These are phyloP conservation scores for Suillus discolor DNA, from an alignment of 768 basidiomycete species.

Conservation along the genomic window DNA sequence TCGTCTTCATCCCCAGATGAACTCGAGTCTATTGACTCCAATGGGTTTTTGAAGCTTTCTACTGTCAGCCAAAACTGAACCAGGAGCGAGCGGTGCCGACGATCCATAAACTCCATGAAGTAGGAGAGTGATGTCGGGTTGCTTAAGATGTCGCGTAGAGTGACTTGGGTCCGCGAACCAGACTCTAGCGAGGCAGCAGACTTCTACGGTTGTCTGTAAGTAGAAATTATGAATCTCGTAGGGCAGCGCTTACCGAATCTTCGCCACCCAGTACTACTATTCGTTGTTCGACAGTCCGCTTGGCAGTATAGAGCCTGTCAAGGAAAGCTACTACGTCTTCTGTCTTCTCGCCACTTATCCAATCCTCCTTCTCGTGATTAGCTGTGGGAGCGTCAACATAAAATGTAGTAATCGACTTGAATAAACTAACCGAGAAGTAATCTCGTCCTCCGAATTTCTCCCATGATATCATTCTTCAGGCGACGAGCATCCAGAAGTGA, in stretches of 20 bases:
- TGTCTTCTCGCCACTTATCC: conserved; percentile 84
- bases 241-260: conserved; percentile 49
- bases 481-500: conserved; percentile 88
- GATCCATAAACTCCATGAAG: conserved; percentile 99
- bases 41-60: conserved; percentile 96
- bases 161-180: conserved; percentile 48
- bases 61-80: conserved; percentile 98
- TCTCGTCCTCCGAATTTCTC: conserved; percentile 87
- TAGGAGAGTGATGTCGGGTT: conserved; percentile 92
- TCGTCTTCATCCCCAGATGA: conserved; percentile 62
- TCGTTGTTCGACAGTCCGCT: conserved; percentile 82
- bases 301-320: conserved; percentile 87
- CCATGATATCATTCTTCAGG: conserved; percentile 87
- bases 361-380: conserved; percentile 85
- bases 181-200: conserved; percentile 46
- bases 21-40: conserved; percentile 74
- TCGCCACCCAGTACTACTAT: conserved; percentile 79
- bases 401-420: background rate
- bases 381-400: conserved; percentile 42
- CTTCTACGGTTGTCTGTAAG: conserved; percentile 23
- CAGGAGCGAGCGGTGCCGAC: conserved; percentile 77
- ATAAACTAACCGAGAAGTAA: conserved; percentile 59
- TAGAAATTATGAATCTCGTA: background rate
- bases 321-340: conserved; percentile 87
- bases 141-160: conserved; percentile 77